Conservation (phyloP, 371 early-diverging fungal species). For the Apophysomyces variabilis region DNA sequence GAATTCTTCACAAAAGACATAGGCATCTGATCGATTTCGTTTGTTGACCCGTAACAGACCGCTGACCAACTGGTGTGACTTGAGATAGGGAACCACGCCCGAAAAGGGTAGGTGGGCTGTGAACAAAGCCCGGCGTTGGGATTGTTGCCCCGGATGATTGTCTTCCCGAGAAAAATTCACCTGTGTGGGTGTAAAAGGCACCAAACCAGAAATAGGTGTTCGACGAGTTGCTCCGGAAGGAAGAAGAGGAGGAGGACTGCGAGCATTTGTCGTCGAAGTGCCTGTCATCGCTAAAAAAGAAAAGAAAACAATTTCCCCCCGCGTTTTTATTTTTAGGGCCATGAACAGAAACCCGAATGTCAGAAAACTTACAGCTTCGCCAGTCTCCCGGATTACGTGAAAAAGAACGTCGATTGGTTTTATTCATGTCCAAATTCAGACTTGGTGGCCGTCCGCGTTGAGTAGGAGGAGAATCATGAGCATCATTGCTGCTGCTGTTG, state of each 20-base stretch:
- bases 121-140: slow-evolving; percentile 56
- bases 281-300: not conserved
- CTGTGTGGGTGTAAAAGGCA: slow-evolving; percentile 33
- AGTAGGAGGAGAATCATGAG: not conserved
- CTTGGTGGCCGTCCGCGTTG: slow-evolving; percentile 1
- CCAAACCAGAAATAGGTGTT: slow-evolving; percentile 26
- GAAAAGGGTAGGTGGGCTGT: slow-evolving; percentile 61
- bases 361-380: slow-evolving; percentile 31
- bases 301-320: no score
- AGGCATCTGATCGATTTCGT: slow-evolving; percentile 80
- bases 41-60: slow-evolving; percentile 86
- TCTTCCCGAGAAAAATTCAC: slow-evolving; percentile 35
- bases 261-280: slow-evolving; percentile 1
- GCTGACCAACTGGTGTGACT: slow-evolving; percentile 51
- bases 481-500: not conserved
- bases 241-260: slow-evolving; percentile 15
- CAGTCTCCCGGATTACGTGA: slow-evolving; percentile 28
- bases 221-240: slow-evolving; percentile 13
- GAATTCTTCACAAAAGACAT: slow-evolving; percentile 74
- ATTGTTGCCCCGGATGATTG: slow-evolving; percentile 16
- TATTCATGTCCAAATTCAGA: slow-evolving; percentile 15
- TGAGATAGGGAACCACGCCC: slow-evolving; percentile 47
- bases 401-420: slow-evolving; percentile 17
- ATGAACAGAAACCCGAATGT: slow-evolving; percentile 3
- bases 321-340: not conserved